Conservation (phyloP, 2,329 filamentous ascomycete genomes). For the Fusarium sp. region DNA sequence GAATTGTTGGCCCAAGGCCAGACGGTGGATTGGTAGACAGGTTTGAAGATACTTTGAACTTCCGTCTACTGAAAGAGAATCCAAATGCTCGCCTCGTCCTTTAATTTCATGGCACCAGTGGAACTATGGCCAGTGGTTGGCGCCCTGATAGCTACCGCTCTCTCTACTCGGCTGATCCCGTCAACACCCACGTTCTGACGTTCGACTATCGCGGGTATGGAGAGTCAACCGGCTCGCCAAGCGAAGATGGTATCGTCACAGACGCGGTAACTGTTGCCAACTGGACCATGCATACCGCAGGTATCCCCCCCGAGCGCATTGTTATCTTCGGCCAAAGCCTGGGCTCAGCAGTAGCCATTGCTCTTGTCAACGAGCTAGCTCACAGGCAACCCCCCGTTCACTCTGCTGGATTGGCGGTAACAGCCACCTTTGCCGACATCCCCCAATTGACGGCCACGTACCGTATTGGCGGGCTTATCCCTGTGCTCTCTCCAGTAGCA, state of each 20-base stretch:
- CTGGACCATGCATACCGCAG: constrained; percentile 63
- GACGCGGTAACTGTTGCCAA: constrained; percentile 64
- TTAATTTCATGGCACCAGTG: constrained; percentile 66
- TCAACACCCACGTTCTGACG: constrained; percentile 65
- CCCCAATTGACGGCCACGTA: constrained; percentile 61
- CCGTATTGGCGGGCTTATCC: constrained; percentile 51
- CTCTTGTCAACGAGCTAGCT: constrained; percentile 49
- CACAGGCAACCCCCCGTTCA: constrained; percentile 3
- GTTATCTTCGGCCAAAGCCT: constrained; percentile 69
- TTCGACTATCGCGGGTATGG: constrained; percentile 74
- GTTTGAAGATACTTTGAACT: constrained; percentile 45
- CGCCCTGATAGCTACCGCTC: constrained; percentile 66
- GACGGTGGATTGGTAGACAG: constrained; percentile 2
- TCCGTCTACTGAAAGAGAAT: constrained; percentile 57
- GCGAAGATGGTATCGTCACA: constrained; percentile 63
- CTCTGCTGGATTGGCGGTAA: constrained; percentile 60
- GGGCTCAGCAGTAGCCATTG: constrained; percentile 55
- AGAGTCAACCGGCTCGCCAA: constrained; percentile 61
- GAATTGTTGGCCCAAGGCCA: constrained; percentile 44
- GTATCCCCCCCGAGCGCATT: constrained; percentile 64
- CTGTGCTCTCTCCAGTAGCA: constrained; percentile 57
- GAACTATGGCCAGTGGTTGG: constrained; percentile 66
- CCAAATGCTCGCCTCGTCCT: constrained; percentile 57
- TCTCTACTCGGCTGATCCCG: constrained; percentile 60
- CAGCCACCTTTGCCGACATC: constrained; percentile 62